phyloP scores from a whole-genome alignment of 768 basidiomycete species.

The Pleurotus tuoliensis region DNA sequence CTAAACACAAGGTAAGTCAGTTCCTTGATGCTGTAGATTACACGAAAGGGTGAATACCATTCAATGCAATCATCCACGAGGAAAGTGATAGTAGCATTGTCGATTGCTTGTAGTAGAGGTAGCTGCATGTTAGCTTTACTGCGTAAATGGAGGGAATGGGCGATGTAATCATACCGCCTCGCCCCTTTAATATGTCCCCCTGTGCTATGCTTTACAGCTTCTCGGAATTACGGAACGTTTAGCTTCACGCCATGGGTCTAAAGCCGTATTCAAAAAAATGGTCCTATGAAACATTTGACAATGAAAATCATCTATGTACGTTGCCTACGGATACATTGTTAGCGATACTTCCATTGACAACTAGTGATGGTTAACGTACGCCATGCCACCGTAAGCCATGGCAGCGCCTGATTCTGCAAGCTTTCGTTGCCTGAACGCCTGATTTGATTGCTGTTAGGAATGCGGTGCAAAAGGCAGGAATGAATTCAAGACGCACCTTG shows the following conservation, averaged over 20 bases:
- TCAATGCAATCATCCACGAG: slow-evolving; percentile 78
- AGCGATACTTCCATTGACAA: not conserved
- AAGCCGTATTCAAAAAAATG: not conserved
- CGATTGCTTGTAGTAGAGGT: slow-evolving; percentile 17
- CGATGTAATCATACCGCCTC: no score
- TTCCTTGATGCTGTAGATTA: not conserved
- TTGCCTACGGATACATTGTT: not conserved
- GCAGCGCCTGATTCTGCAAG: slow-evolving; percentile 58
- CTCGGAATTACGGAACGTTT: not conserved
- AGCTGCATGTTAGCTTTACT: not conserved
- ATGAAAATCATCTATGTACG: slow-evolving; percentile 1
- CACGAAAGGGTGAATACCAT: slow-evolving; percentile 44
- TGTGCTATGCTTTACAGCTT: not conserved
- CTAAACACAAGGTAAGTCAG: slow-evolving; percentile 27
- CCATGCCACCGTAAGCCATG: slow-evolving; percentile 60
- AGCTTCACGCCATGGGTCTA: not conserved
- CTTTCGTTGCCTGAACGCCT: slow-evolving; percentile 75
- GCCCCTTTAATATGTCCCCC: no score
- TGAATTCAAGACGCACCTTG: slow-evolving; percentile 44
- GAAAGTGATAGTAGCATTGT: slow-evolving; percentile 50
- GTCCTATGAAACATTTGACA: not conserved
- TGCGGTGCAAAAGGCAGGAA: slow-evolving; percentile 6
- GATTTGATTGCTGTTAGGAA: not conserved
- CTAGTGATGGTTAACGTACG: slow-evolving; percentile 24
- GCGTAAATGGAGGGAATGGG: no score